Base-by-base conservation (phyloP, 2,329 filamentous ascomycete genomes). In the Cryphonectria radicalis region DNA sequence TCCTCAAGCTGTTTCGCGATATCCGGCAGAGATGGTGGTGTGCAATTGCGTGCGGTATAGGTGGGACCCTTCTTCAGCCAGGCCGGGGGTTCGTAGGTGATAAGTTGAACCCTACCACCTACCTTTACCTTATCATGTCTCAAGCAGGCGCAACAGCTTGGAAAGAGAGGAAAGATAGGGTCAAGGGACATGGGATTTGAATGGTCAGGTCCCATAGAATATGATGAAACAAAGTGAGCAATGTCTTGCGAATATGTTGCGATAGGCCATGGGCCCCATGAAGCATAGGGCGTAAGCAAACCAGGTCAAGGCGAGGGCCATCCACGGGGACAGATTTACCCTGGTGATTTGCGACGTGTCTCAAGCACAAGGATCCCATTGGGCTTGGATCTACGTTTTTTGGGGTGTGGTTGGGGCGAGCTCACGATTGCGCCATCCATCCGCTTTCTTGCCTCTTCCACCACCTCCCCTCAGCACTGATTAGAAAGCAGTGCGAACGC, bases 171-270 rank as follows among this genome's bases (percentile, higher is more conserved):
- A 64, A 62, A 62, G 32, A 63, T 25, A 63, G 60, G 42, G 46
- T 17, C 25, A 7, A 65, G 14, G 35, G 4, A 50, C 28, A 43
- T 28, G 17, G 13, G 53, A 32, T 35, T 7, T 35, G 14, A 8
- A 59, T 32, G 55, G 55, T 14, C 28, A 32, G 14, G 37, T 8
- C 37, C 11, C 62, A 11, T 40, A 28, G 13, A 25, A 67, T 17
- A 19, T 25, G 53, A 69, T 71, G 63, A n/a, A 67, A 55, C 69
- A 67, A 69, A 59, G 28, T 66, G 64, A 66, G 57, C 69, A 59
- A 73, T 63, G 53, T 63, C 64, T 71, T 37, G 71, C 71, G 66
- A 73, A 71, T 69, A 71, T 73, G 69, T 71, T 71, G 71, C 67
- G 66, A 71, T 71, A 63, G 50, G 40, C 32, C 37, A 13, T 37